Evolutionary conservation across 768 basidiomycete genomes (phyloP).

Genomic region (Lanmaoa pseudosensibilis): DNA sequence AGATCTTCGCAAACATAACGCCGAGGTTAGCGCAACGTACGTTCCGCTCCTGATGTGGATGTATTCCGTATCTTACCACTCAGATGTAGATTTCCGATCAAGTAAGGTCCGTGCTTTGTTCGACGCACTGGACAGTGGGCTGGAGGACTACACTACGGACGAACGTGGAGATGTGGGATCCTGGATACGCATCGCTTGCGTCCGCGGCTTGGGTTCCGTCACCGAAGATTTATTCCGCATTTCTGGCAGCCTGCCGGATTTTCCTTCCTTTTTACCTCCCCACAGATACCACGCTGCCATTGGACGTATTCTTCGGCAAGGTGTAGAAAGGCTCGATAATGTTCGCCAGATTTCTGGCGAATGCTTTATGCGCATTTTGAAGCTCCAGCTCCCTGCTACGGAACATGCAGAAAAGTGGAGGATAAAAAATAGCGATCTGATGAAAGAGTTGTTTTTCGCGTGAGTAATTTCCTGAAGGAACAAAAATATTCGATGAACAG

Average conservation of each 20-base stretch:
- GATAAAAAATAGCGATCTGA: constrained; percentile 45
- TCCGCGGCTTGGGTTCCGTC: constrained; percentile 60
- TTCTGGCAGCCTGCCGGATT: constrained; percentile 42
- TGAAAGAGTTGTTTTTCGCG: constrained; percentile 56
- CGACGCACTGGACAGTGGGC: constrained; percentile 60
- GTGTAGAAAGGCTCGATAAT: constrained; percentile 87
- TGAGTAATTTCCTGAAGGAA: constrained; percentile 29
- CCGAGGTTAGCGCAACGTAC: no score
- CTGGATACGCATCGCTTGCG: constrained; percentile 83
- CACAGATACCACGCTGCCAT: constrained; percentile 55
- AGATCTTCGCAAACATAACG: no score
- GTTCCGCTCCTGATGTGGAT: constrained; percentile 11
- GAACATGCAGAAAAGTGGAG: constrained; percentile 48
- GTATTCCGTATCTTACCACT: constrained; percentile 11
- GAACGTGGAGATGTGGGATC: constrained; percentile 97
- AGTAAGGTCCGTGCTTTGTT: constrained; percentile 49
- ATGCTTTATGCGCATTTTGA: constrained; percentile 53
- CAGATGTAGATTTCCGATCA: constrained; percentile 47
- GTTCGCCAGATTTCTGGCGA: constrained; percentile 80
- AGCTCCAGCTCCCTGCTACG: constrained; percentile 44
- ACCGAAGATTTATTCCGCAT: constrained; percentile 51
- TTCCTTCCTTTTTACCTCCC: constrained; percentile 61
- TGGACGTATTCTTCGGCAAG: constrained; percentile 79
- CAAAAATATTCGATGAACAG: not conserved
- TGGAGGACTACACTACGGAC: constrained; percentile 90